Evolutionary conservation across 495 filamentous ascomycete genomes (phyloP), one percentile per base, ranked within the genome.

Genomic region (Extremus antarcticus): DNA sequence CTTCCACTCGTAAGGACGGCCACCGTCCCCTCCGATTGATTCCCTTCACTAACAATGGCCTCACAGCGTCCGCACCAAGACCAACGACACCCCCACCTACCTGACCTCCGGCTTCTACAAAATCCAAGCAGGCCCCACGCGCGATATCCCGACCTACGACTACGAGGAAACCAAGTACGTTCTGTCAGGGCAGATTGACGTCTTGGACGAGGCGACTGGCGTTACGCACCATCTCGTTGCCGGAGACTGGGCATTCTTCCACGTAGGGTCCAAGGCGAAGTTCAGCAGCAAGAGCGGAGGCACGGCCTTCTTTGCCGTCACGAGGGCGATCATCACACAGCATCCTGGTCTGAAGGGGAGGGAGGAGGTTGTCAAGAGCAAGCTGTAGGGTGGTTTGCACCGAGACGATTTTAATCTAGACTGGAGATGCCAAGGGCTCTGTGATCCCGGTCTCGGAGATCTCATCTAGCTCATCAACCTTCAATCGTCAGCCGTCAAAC

Each of bases 121-220:
- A n/a, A 45, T 45, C 43, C n/a, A 45, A 45, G 7, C 43, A 17
- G 43, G 43, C n/a, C 43, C 43, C n/a, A n/a, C 43, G 7, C 16
- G 20, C 16, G 8, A 17, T 8, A 17, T 45, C 43, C 29, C 29
- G 7, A 22, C 43, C n/a, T 45, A 45, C 43, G n/a, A 4, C 20
- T 45, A 22, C 43, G 43, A 45, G 17, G 43, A 45, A 17, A 17
- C 43, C 16, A 45, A 45, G n/a, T 45, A 45, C 43, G 43, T 45
- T 22, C 16, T 45, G 7, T 45, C 43, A 4, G 43, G 43, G 7
- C 43, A 45, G 43, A 45, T 45, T 17, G 43, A 45, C 43, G 43
- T 45, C n/a, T n/a, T 45, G 43, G 43, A 45, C n/a, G 43, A 45
- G n/a, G 43, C 43, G 43, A 45, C 43, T 17, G 43, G 43, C 43